Evolutionary conservation across 495 filamentous ascomycete genomes (phyloP).

Genomic region (Amorphotheca resinae): DNA sequence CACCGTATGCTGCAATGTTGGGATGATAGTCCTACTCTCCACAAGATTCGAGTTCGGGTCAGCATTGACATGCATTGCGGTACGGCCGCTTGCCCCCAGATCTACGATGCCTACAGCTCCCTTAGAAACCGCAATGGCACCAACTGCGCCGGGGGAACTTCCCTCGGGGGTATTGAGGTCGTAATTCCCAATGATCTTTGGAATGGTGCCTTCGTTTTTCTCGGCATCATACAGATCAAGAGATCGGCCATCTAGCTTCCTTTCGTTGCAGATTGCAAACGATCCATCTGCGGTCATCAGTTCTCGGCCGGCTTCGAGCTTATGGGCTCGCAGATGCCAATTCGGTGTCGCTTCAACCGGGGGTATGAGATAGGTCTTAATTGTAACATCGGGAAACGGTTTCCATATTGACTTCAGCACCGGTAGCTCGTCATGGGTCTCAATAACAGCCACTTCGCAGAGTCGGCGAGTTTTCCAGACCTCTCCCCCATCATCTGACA

Average conservation of each 20-base stretch:
- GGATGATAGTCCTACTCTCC: constrained; percentile 55
- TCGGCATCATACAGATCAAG: constrained; percentile 37
- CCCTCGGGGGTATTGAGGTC: constrained; percentile 44
- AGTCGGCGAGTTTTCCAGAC: constrained; percentile 60
- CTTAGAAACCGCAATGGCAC: constrained; percentile 51
- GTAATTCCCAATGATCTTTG: constrained; percentile 42
- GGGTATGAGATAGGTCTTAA: constrained; percentile 53
- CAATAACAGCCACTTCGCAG: constrained; percentile 28
- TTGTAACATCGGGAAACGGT: constrained; percentile 51
- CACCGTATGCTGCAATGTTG: constrained; percentile 45
- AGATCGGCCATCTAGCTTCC: constrained; percentile 43
- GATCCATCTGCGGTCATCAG: constrained; percentile 58
- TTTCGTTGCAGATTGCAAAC: constrained; percentile 57
- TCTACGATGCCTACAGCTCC: constrained; percentile 62
- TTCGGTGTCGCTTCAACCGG: constrained; percentile 38
- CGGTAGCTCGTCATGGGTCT: constrained; percentile 35
- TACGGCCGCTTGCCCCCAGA: constrained; percentile 26
- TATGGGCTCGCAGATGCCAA: constrained; percentile 59
- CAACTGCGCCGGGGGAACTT: constrained; percentile 33
- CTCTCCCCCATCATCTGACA: constrained; percentile 68
- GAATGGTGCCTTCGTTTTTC: constrained; percentile 33
- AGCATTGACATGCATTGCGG: constrained; percentile 50
- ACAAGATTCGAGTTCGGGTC: constrained; percentile 72
- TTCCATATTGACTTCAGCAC: constrained; percentile 56
- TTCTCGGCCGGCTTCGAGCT: constrained; percentile 41